These are phyloP conservation scores for Peronospora farinosa DNA, from an alignment of 352 stramenopile genomes.

Conservation along the genomic window DNA sequence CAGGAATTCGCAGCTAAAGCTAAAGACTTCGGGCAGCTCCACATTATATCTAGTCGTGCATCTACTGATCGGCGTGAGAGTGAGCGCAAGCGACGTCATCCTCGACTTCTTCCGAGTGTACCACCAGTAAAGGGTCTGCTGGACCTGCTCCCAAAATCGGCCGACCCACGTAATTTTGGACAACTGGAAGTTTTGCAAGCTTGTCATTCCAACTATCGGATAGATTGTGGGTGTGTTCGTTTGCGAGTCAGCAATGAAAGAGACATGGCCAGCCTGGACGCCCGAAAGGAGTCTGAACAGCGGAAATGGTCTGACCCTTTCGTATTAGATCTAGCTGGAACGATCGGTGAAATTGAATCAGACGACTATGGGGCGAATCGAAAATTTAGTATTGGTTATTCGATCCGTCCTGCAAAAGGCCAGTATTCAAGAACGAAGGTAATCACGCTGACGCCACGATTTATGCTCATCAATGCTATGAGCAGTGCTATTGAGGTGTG, in stretches of 20 bases:
- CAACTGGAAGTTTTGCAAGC: constrained; percentile 77
- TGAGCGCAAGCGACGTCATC: constrained; percentile 54
- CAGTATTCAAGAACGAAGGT: constrained; percentile 83
- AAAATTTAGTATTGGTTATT: constrained; percentile 79
- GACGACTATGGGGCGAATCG: constrained; percentile 54
- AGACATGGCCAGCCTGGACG: constrained; percentile 23
- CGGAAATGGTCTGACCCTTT: constrained; percentile 71
- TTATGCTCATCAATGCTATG: constrained; percentile 83
- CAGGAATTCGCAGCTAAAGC: constrained; percentile 10
- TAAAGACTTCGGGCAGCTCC: constrained; percentile 2
- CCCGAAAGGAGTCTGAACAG: constrained; percentile 43
- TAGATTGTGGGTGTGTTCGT: constrained; percentile 61
- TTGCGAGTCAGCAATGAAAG: constrained; percentile 61
- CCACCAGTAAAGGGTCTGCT: constrained; percentile 76
- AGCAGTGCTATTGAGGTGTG: constrained; percentile 62
- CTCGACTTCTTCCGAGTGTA: constrained; percentile 69
- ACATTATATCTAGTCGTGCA: constrained; percentile 1
- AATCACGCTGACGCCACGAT: constrained; percentile 80
- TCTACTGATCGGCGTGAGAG: constrained; percentile 20
- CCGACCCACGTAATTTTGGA: constrained; percentile 45
- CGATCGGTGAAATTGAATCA: constrained; percentile 64
- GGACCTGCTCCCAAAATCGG: constrained; percentile 73
- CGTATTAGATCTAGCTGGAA: constrained; percentile 67
- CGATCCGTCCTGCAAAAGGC: constrained; percentile 64
- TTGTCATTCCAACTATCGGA: constrained; percentile 68